Percentiles rank a stretch among this genome's conserved stretches.
Evolutionary conservation across 108 stramenopile genomes (phyloP).

Genomic region (Pseudonitzschia multistriata): DNA sequence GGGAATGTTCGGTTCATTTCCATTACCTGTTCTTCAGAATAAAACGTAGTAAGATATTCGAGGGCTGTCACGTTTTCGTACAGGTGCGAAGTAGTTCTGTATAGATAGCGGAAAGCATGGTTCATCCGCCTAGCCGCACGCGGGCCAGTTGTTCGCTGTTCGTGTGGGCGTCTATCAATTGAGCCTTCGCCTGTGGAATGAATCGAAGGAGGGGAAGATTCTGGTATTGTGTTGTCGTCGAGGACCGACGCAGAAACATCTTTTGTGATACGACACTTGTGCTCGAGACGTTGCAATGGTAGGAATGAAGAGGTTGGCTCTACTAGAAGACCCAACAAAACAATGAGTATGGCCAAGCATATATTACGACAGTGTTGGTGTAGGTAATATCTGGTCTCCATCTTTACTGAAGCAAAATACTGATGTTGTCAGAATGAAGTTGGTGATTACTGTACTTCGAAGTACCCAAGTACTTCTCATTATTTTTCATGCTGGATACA

Average conservation of each 20-base stretch:
- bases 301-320: not conserved
- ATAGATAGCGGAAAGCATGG: constrained; percentile 72
- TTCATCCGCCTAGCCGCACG: constrained; percentile 73
- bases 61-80: constrained; percentile 37
- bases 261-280: not conserved
- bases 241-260: too few relatives aligned
- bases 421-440: too few relatives aligned
- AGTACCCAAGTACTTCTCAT: too few relatives aligned
- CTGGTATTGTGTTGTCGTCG: not conserved
- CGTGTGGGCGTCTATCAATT: constrained; percentile 42
- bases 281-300: not conserved
- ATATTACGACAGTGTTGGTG: not conserved
- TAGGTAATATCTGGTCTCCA: too few relatives aligned
- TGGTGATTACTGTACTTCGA: too few relatives aligned
- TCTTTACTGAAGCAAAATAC: too few relatives aligned
- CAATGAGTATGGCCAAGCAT: not conserved
- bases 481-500: too few relatives aligned
- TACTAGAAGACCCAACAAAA: not conserved
- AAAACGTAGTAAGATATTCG: constrained; percentile 53
- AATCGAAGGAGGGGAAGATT: not conserved
- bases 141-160: constrained; percentile 60
- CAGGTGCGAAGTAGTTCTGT: constrained; percentile 51
- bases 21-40: constrained; percentile 49
- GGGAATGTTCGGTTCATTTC: constrained; percentile 64
- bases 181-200: not conserved